Percentiles rank a stretch among this genome's conserved stretches.
Evolutionary conservation across 768 basidiomycete genomes (phyloP).

Genomic region (Termitomyces sp.): DNA sequence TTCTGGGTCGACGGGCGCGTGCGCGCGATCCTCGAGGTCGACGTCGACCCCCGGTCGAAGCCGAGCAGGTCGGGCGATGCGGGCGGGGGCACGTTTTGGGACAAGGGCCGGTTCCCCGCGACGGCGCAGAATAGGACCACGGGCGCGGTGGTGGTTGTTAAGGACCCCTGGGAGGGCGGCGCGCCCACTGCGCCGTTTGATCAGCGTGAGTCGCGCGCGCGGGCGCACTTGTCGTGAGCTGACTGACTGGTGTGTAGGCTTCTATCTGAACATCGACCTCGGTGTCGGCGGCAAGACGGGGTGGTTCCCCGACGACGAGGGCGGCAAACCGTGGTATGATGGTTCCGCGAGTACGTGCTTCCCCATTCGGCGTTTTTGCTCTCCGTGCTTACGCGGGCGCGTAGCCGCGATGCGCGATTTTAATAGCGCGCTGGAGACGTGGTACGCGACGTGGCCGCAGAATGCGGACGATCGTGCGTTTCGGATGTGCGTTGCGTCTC

Average conservation of each 20-base stretch:
- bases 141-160: slow-evolving; percentile 45
- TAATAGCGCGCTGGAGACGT: slow-evolving; percentile 49
- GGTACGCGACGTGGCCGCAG: slow-evolving; percentile 68
- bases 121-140: slow-evolving; percentile 53
- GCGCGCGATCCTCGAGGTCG: slow-evolving; percentile 52
- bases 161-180: slow-evolving; percentile 60
- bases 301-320: slow-evolving; percentile 81
- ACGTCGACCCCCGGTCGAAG: slow-evolving; percentile 38
- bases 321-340: slow-evolving; percentile 76
- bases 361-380: neutral
- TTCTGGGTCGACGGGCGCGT: slow-evolving; percentile 74
- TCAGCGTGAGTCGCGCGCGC: slow-evolving; percentile 63
- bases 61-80: slow-evolving; percentile 30
- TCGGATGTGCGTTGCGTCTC: slow-evolving; percentile 45
- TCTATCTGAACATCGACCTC: slow-evolving; percentile 73
- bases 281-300: slow-evolving; percentile 81
- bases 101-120: slow-evolving; percentile 55
- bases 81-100: slow-evolving; percentile 51
- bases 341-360: slow-evolving; percentile 39
- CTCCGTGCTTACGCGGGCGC: neutral
- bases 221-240: no score
- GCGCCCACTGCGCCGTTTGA: slow-evolving; percentile 75
- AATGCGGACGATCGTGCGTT: slow-evolving; percentile 55
- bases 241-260: no score
- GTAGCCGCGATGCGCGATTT: slow-evolving; percentile 68